These are phyloP conservation scores for Jackrogersella minutella DNA, from an alignment of 495 filamentous ascomycete genomes.

Conservation along the genomic window DNA sequence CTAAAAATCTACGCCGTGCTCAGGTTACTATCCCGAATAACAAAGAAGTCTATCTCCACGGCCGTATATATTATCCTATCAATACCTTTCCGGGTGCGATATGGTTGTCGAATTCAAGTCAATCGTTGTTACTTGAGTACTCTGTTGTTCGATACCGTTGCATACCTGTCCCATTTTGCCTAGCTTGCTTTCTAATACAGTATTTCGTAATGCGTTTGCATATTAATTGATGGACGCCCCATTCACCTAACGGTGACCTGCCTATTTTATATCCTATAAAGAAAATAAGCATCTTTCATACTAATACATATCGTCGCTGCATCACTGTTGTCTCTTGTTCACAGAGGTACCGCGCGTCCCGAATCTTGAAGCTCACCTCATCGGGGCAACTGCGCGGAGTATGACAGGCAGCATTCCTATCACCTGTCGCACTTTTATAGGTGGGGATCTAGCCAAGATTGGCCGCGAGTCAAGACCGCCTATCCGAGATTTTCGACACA, in stretches of 20 bases:
- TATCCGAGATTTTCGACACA: constrained; percentile 34
- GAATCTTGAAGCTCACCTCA: constrained; percentile 39
- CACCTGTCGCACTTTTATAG: constrained; percentile 40
- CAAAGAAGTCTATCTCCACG: constrained; percentile 21
- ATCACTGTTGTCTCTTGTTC: constrained; percentile 28
- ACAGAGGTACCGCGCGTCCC: constrained; percentile 34
- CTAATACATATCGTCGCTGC: constrained; percentile 18
- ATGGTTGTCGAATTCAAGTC: constrained; percentile 16
- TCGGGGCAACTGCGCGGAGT: constrained; percentile 35
- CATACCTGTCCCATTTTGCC: constrained; percentile 21
- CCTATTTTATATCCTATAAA: neutral
- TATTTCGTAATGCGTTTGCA: constrained; percentile 32
- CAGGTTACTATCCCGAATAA: constrained; percentile 16
- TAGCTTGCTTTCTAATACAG: constrained; percentile 27
- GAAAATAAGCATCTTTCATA: constrained; percentile 13
- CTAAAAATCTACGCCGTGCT: constrained; percentile 23
- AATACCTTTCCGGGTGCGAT: neutral
- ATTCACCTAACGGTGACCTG: constrained; percentile 2
- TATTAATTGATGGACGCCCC: constrained; percentile 3
- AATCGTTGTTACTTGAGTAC: neutral
- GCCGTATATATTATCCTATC: neutral
- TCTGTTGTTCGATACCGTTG: constrained; percentile 17
- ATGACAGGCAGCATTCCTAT: constrained; percentile 43
- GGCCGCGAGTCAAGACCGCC: constrained; percentile 39
- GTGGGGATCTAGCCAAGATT: constrained; percentile 38